phyloP scores from a whole-genome alignment of 257 asterid genomes.

The Solanum peruvianum region DNA sequence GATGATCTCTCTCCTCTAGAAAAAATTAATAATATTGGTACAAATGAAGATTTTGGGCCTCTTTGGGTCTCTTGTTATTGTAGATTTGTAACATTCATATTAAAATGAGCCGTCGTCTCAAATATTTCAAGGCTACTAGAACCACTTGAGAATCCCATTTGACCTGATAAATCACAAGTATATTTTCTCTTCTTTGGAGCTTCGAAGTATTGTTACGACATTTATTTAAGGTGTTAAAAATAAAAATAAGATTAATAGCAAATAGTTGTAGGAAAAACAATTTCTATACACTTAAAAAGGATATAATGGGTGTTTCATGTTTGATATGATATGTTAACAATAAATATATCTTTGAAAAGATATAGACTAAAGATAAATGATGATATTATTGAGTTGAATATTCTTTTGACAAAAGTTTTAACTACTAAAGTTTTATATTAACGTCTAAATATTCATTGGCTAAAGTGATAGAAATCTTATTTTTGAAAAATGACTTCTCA shows the following conservation, averaged over 20 bases:
- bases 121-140: background rate
- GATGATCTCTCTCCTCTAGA: background rate
- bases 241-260: background rate
- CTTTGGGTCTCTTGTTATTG: background rate
- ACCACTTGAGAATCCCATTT: background rate
- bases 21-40: background rate
- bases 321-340: too few relatives aligned
- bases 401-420: too few relatives aligned
- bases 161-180: background rate
- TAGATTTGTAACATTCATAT: background rate
- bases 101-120: background rate
- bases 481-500: too few relatives aligned
- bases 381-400: too few relatives aligned
- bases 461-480: too few relatives aligned
- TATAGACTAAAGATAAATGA: too few relatives aligned
- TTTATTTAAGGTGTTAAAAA: conserved; percentile 1
- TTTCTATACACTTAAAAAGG: too few relatives aligned
- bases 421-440: too few relatives aligned
- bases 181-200: background rate
- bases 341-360: too few relatives aligned
- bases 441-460: too few relatives aligned
- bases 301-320: too few relatives aligned
- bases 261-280: background rate
- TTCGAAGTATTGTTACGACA: conserved; percentile 14
- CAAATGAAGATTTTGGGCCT: background rate